Evolutionary conservation across 2,329 filamentous ascomycete species (phyloP).

Genomic region (Aspergillus novofumigatus): DNA sequence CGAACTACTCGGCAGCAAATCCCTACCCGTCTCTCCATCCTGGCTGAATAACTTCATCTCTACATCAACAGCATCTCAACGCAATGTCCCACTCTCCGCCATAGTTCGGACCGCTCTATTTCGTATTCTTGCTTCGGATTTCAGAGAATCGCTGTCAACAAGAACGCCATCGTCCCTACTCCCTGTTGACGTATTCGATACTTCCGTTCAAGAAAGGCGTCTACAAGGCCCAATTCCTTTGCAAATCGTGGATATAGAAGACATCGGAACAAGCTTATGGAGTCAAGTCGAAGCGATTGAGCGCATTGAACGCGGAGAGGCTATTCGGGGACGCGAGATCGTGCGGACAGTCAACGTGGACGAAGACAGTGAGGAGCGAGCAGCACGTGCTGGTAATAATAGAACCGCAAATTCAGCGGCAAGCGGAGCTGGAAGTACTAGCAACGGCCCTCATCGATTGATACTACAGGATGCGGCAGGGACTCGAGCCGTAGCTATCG

Average conservation of each 20-base stretch:
- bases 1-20: slow-evolving; percentile 55
- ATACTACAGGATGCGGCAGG: slow-evolving; percentile 77
- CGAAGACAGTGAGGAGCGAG: slow-evolving; percentile 40
- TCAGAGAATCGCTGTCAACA: slow-evolving; percentile 58
- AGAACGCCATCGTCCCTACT: slow-evolving; percentile 46
- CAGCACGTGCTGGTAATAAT: slow-evolving; percentile 13
- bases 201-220: slow-evolving; percentile 50
- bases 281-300: slow-evolving; percentile 74
- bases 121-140: slow-evolving; percentile 73
- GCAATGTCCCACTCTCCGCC: slow-evolving; percentile 61
- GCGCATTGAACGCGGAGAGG: slow-evolving; percentile 48
- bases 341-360: slow-evolving; percentile 64
- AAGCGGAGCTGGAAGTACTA: slow-evolving; percentile 14
- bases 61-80: slow-evolving; percentile 47
- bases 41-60: slow-evolving; percentile 64
- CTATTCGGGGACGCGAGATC: slow-evolving; percentile 68
- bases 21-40: slow-evolving; percentile 50
- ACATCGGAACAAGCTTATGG: slow-evolving; percentile 75
- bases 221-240: slow-evolving; percentile 64
- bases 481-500: slow-evolving; percentile 65
- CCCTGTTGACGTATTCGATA: slow-evolving; percentile 55
- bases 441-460: slow-evolving; percentile 67
- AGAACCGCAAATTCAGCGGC: slow-evolving; percentile 8
- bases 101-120: slow-evolving; percentile 76
- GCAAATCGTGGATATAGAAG: slow-evolving; percentile 82